These are phyloP conservation scores for Aspergillus novofumigatus DNA, from an alignment of 2,329 filamentous ascomycete species.

Conservation along the genomic window DNA sequence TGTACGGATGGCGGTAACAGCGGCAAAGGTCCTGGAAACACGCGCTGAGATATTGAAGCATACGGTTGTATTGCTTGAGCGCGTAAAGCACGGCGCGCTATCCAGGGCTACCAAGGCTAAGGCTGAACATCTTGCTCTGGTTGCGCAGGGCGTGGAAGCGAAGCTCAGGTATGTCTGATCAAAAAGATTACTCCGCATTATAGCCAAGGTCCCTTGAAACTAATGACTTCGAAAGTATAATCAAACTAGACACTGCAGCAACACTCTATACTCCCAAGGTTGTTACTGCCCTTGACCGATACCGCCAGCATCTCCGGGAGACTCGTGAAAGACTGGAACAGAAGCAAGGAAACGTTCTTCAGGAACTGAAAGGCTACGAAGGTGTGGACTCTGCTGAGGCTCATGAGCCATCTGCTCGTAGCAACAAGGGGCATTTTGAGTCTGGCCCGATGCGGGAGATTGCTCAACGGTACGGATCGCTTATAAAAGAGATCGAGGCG, in stretches of 20 bases:
- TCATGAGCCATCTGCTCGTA: background rate
- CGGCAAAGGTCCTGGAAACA: slow-evolving; percentile 30
- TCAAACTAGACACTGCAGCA: slow-evolving; percentile 34
- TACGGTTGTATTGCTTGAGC: slow-evolving; percentile 37
- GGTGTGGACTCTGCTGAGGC: slow-evolving; percentile 18
- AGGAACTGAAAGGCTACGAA: slow-evolving; percentile 35
- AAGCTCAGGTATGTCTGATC: slow-evolving; percentile 33
- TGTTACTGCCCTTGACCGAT: slow-evolving; percentile 28
- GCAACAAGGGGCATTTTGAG: slow-evolving; percentile 4
- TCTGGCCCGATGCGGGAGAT: slow-evolving; percentile 32
- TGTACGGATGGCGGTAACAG: slow-evolving; percentile 31
- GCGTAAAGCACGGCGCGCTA: slow-evolving; percentile 36
- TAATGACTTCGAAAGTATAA: slow-evolving; percentile 24
- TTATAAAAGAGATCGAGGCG: slow-evolving; percentile 36
- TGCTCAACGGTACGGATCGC: slow-evolving; percentile 34
- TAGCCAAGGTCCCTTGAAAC: background rate
- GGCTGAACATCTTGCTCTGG: slow-evolving; percentile 37
- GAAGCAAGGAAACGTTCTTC: slow-evolving; percentile 23
- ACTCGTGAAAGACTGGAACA: slow-evolving; percentile 28
- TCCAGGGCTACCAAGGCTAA: slow-evolving; percentile 34
- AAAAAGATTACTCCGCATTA: background rate
- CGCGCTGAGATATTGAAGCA: slow-evolving; percentile 34
- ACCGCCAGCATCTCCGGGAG: slow-evolving; percentile 30
- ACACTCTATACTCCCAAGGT: slow-evolving; percentile 37
- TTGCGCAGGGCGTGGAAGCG: slow-evolving; percentile 35